Percentiles rank a stretch among this genome's conserved stretches.
Evolutionary conservation across 2,329 filamentous ascomycete genomes (phyloP).

Genomic region (Seiridium cupressi): DNA sequence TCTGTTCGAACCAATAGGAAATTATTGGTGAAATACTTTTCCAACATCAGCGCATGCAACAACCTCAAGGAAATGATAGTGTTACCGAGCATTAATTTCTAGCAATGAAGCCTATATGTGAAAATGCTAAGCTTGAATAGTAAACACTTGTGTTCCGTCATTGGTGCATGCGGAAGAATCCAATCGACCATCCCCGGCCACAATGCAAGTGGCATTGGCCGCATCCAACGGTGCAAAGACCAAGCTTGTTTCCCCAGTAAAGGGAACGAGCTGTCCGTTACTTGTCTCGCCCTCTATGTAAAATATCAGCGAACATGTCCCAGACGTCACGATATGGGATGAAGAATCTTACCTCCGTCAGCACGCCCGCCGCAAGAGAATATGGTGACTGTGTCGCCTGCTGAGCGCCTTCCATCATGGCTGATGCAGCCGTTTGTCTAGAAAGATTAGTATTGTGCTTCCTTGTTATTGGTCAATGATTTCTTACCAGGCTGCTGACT

Average conservation of each 20-base stretch:
- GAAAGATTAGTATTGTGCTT: neutral
- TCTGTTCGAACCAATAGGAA: no score
- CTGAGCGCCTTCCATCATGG: slow-evolving; percentile 42
- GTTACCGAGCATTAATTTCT: no score
- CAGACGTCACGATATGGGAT: neutral
- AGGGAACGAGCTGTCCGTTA: slow-evolving; percentile 48
- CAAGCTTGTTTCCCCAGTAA: slow-evolving; percentile 39
- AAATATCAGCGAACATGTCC: no score
- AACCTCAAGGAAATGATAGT: no score
- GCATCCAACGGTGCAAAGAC: slow-evolving; percentile 43
- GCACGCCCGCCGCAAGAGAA: slow-evolving; percentile 54
- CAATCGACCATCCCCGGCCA: slow-evolving; percentile 33
- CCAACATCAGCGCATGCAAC: no score
- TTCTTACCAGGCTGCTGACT: slow-evolving; percentile 42
- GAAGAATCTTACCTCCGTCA: slow-evolving; percentile 36
- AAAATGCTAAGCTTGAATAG: slow-evolving; percentile 17
- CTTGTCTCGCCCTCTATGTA: slow-evolving; percentile 41
- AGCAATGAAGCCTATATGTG: neutral
- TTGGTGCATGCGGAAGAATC: slow-evolving; percentile 27
- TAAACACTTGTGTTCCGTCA: slow-evolving; percentile 25
- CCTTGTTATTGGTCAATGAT: neutral
- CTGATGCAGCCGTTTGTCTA: slow-evolving; percentile 50
- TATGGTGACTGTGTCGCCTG: slow-evolving; percentile 45
- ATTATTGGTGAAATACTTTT: no score
- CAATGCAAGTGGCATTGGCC: slow-evolving; percentile 40